Evolutionary conservation across 1,284 basidiomycete genomes (phyloP), one percentile per base, ranked within the genome.

Genomic region (Spongispora temasekensis): DNA sequence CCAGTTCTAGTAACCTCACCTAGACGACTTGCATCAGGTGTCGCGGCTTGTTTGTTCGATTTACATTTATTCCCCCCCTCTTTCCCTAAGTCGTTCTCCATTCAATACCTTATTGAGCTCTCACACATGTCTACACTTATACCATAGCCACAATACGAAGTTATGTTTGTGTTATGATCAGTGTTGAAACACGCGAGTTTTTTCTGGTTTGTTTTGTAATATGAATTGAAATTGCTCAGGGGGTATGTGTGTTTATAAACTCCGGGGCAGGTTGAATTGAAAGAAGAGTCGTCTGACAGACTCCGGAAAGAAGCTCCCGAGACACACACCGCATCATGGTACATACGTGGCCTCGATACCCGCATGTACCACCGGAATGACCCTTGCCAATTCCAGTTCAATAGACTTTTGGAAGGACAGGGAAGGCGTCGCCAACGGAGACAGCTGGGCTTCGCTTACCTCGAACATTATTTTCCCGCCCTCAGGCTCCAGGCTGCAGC

Each of bases 1-100:
- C 90, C 65, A 83, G 89, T 67, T 75, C 81, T 50, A n/a, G n/a
- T n/a, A 67, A 58, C 65, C 75, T 78, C 46, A 72, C 77, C 60
- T 84, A 76, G 80, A 61, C 28, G 13, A 4, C 17, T 54, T 19
- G 17, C 7, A 7, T 23, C 44, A 35, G 34, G 17, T 5, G 2
- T n/a, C 51, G 31, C 37, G 51, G 56, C 44, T 57, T 23, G 23
- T 21, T 25, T 7, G 23, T 67, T 60, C 25, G 3, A 10, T 50
- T 50, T n/a, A 50, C 48, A 50, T 28, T n/a, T 50, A n/a, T 65
- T 19, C 55, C 15, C 58, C 30, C n/a, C 58, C 28, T 51, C 28
- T 28, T 55, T 56, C n/a, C n/a, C n/a, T n/a, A n/a, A n/a, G n/a
- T n/a, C n/a, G n/a, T 61, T 35, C 40, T 5, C 10, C 17, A n/a